Evolutionary conservation across 163 green algal genomes (phyloP), one percentile per base, ranked within the genome.

Genomic region (Trebouxia gelatinosa): DNA sequence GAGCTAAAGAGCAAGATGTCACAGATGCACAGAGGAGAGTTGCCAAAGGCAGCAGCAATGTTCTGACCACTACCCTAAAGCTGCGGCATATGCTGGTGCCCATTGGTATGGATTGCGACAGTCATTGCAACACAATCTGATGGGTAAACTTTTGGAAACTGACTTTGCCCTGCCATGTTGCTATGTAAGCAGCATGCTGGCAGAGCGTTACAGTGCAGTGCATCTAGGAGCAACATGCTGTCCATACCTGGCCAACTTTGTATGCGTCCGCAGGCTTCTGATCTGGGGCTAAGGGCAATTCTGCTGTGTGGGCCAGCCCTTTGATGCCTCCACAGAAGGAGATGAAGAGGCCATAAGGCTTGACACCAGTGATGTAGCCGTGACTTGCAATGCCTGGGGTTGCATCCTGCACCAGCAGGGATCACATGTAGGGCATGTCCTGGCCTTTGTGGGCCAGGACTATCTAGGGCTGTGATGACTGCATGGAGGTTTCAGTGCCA

Each of bases 301-400:
- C 84, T 6, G 70, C 70, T 31, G 38, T 48, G 81, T 87, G 85
- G 6, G 80, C 90, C 2, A 97, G 67, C 39, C 95, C 95, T 13
- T 54, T 83, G 2, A 97, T 51, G 58, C 85, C 89, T n/a, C 86
- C 87, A 78, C 91, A 98, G 75, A 99, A 97, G 0, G 54, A 64
- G 23, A 99, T 87, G 83, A 97, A 99, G 6, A 97, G 86, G 48
- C 94, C 95, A 46, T 89, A 93, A 35, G 89, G 81, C 82, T 85
- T 75, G 21, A 93, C 82, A 26, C 93, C 95, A 0, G 91, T 97
- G 3, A 99, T 86, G 6, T 92, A 82, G 48, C 95, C 95, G 81
- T 98, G 91, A 39, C 83, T 84, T 31, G 90, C 82, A n/a, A 82
- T 48, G 9, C 93, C 94, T 13, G 84, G 81, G 43, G 80, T 67